Conservation (phyloP, 495 filamentous ascomycete genomes). For the Hypoxylon perforatum region DNA sequence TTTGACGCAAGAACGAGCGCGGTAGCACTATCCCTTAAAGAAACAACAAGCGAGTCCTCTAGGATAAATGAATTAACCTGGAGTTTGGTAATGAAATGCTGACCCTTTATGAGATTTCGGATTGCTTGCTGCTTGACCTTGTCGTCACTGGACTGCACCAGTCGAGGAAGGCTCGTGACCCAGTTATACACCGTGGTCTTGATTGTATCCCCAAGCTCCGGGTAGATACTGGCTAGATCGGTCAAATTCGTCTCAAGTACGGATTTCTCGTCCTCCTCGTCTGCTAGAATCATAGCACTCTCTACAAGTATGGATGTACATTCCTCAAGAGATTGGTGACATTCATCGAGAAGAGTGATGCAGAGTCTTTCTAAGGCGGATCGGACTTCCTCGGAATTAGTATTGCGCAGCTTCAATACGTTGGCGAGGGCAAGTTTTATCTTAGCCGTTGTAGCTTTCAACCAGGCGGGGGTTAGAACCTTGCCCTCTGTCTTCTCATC, state of each 20-base stretch:
- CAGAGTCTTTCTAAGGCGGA: conserved; percentile 75
- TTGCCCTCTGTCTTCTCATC: conserved; percentile 35
- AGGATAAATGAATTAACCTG: conserved; percentile 77
- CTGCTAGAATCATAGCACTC: conserved; percentile 79
- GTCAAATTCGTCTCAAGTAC: conserved; percentile 61
- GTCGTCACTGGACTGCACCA: conserved; percentile 89
- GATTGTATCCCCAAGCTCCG: conserved; percentile 71
- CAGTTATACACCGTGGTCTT: conserved; percentile 81
- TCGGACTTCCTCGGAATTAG: conserved; percentile 78
- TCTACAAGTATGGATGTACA: conserved; percentile 80
- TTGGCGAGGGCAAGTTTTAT: conserved; percentile 86
- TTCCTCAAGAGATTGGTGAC: conserved; percentile 75
- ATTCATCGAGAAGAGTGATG: conserved; percentile 77
- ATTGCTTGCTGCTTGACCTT: conserved; percentile 75
- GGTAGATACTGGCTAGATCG: conserved; percentile 71
- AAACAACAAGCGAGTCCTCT: conserved; percentile 71
- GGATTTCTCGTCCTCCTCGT: conserved; percentile 58
- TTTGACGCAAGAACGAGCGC: conserved; percentile 54
- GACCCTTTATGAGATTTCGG: conserved; percentile 76
- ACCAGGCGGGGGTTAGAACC: conserved; percentile 71
- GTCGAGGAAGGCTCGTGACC: conserved; percentile 80
- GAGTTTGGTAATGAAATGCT: conserved; percentile 72
- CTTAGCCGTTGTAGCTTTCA: conserved; percentile 82
- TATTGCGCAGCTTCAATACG: conserved; percentile 79
- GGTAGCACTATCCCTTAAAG: conserved; percentile 69